phyloP scores from a whole-genome alignment of 179 eudicot genomes.

The Gypsophila paniculata region DNA sequence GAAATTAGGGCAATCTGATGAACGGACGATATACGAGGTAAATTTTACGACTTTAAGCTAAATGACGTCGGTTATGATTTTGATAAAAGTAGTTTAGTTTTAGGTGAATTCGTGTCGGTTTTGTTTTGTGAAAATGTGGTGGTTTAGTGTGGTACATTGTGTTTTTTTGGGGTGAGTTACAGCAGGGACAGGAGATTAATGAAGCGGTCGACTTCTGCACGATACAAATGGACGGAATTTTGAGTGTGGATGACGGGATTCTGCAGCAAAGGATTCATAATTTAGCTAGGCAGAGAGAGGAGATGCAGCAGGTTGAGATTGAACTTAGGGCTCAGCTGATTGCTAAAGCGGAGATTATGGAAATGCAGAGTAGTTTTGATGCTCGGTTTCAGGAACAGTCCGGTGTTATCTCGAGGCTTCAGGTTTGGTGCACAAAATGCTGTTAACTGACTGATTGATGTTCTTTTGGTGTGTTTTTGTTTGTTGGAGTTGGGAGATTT shows the following conservation, averaged over 20 bases:
- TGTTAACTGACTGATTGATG: background rate
- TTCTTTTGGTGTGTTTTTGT: background rate
- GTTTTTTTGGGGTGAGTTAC: constrained; percentile 49
- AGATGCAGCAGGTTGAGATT: constrained; percentile 72
- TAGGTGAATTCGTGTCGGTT: no score
- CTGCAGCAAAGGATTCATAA: constrained; percentile 67
- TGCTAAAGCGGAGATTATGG: constrained; percentile 58
- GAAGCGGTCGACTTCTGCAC: constrained; percentile 67
- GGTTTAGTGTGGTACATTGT: constrained; percentile 27
- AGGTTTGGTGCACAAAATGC: constrained; percentile 39
- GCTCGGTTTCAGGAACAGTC: constrained; percentile 64
- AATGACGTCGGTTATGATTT: background rate
- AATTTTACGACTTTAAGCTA: constrained; percentile 26
- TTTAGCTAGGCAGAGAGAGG: constrained; percentile 64
- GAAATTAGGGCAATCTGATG: constrained; percentile 71
- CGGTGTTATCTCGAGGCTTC: constrained; percentile 49
- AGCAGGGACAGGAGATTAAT: constrained; percentile 60
- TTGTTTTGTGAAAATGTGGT: background rate
- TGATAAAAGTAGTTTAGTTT: background rate
- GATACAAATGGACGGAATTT: constrained; percentile 49
- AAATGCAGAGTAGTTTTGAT: constrained; percentile 59
- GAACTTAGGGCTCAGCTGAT: constrained; percentile 74
- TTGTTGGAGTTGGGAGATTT: constrained; percentile 1
- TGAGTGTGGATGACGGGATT: constrained; percentile 41
- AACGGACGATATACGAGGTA: constrained; percentile 86